These are phyloP conservation scores for Pestalotiopsis sp. DNA, from an alignment of 2,329 filamentous ascomycete genomes.

Conservation along the genomic window DNA sequence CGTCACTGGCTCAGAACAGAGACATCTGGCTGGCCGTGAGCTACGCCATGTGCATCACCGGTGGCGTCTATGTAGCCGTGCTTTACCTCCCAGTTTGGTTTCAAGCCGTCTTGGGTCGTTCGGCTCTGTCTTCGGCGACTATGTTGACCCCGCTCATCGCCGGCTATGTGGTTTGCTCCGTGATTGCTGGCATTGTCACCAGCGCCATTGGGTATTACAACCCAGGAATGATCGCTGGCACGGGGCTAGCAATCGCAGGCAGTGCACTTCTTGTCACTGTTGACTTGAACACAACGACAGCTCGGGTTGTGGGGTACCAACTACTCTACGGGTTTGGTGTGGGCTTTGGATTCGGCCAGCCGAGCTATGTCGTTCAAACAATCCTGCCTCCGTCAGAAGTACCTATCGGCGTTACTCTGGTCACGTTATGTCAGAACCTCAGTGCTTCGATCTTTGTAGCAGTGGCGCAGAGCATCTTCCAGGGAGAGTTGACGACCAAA, in stretches of 20 bases:
- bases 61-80: slow-evolving; percentile 15
- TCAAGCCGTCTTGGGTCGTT: slow-evolving; percentile 13
- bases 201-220: slow-evolving; percentile 19
- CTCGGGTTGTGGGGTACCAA: slow-evolving; percentile 20
- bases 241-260: slow-evolving; percentile 16
- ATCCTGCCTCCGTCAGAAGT: slow-evolving; percentile 19
- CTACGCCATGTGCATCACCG: slow-evolving; percentile 21
- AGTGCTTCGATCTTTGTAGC: slow-evolving; percentile 23
- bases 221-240: slow-evolving; percentile 18
- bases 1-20: slow-evolving; percentile 15
- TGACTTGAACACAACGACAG: slow-evolving; percentile 12
- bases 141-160: slow-evolving; percentile 15
- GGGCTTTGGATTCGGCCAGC: slow-evolving; percentile 15
- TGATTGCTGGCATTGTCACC: slow-evolving; percentile 17
- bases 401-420: slow-evolving; percentile 20
- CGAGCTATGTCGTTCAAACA: slow-evolving; percentile 22
- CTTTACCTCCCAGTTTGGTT: slow-evolving; percentile 19
- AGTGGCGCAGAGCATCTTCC: slow-evolving; percentile 20
- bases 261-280: slow-evolving; percentile 19
- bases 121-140: slow-evolving; percentile 14
- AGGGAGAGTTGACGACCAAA: slow-evolving; percentile 15
- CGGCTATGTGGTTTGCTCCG: slow-evolving; percentile 16
- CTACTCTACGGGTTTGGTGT: slow-evolving; percentile 21
- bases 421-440: slow-evolving; percentile 21
- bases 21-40: slow-evolving; percentile 21